Evolutionary conservation across 1,284 basidiomycete genomes (phyloP), one percentile per base, ranked within the genome.

Genomic region (Phylloporus sp.): DNA sequence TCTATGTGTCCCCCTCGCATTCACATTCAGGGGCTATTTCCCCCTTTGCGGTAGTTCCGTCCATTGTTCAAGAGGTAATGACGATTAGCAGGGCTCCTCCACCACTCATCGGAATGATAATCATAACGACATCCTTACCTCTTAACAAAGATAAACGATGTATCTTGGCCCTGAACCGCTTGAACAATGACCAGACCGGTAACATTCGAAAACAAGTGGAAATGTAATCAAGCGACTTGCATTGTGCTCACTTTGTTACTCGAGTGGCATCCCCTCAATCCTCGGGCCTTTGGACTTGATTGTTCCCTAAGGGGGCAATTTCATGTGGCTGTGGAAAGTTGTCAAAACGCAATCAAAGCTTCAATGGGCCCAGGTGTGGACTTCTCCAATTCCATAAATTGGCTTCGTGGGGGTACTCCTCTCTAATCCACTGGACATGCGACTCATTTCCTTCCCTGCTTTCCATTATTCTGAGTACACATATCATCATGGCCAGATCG

Each of bases 311-410:
- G 14, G 27, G 17, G 61, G 47, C 23, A 6, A 62, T 49, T 52
- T 29, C 39, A n/a, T 37, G 58, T 60, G 58, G 25, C 58, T 60
- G 39, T 60, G 41, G 20, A 60, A 60, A 60, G 25, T 39, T 45
- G 25, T 12, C 14, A 25, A 20, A 12, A 45, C 41, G 25, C 58
- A 60, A 60, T 60, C 58, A 60, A 32, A 3, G 17, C 39, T 43
- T 58, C 56, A 19, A 58, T 39, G 35, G 57, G 37, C 6, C 57
- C 15, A 58, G 57, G n/a, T 58, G 35, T 25, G 37, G n/a, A 27
- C 57, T 17, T 25, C 25, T 15, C 10, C 15, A 3, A 15, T 17
- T 19, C n/a, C 29, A 60, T 60, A 60, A 60, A 45, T 19, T 27
- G 41, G 10, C 58, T 17, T 43, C 19, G 12, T 43, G 17, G 41